These are phyloP conservation scores for Linum lewisii DNA, from an alignment of 345 rosid species.

Conservation along the genomic window DNA sequence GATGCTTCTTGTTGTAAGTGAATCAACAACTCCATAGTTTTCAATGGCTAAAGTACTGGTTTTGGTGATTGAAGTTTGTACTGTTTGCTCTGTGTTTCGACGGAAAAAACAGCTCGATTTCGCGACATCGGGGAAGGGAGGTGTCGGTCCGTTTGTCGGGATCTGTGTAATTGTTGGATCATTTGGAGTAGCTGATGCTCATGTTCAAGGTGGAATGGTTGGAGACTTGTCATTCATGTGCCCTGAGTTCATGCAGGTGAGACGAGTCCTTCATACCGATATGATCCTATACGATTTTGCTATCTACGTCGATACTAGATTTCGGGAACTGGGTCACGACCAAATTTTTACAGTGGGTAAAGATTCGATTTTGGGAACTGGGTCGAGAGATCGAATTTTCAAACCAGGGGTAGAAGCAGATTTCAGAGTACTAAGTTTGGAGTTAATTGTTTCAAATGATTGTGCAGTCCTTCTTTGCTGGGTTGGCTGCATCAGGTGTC, in stretches of 20 bases:
- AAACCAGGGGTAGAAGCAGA: no score
- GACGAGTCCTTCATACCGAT: no score
- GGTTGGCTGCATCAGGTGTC: slow-evolving; percentile 82
- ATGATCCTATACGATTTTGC: no score
- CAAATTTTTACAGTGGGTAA: no score
- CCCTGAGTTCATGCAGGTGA: slow-evolving; percentile 87
- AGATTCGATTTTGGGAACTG: no score
- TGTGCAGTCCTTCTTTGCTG: slow-evolving; percentile 81
- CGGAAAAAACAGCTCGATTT: slow-evolving; percentile 59
- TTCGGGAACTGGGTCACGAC: no score
- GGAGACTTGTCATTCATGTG: slow-evolving; percentile 87
- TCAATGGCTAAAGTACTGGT: no score
- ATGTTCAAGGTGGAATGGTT: slow-evolving; percentile 82
- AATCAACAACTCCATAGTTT: not conserved
- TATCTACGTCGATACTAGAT: no score
- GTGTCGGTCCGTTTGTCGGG: slow-evolving; percentile 49
- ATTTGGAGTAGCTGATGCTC: slow-evolving; percentile 78
- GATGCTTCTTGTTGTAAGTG: slow-evolving; percentile 66
- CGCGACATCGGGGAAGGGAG: slow-evolving; percentile 66
- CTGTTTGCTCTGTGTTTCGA: no score
- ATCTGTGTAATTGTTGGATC: slow-evolving; percentile 46
- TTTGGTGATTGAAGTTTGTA: not conserved
- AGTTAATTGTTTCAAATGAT: no score
- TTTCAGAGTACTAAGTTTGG: no score
- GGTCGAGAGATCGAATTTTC: no score